Conservation (phyloP, 768 basidiomycete genomes). For the Mycena rebaudengoi region DNA sequence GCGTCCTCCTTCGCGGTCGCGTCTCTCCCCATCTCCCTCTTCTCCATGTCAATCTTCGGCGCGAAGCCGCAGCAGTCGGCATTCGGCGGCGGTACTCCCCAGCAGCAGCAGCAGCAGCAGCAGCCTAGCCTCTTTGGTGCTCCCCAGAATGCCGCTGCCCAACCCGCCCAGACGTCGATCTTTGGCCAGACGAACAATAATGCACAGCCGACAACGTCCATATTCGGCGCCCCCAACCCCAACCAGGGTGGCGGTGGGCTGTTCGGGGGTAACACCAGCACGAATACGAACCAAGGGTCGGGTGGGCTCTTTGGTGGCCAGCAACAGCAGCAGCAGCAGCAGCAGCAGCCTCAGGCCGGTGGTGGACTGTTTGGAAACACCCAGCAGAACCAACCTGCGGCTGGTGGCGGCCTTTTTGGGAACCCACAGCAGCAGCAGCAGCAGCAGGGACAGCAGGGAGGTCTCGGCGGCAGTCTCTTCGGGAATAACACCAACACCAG, state of each 20-base stretch:
- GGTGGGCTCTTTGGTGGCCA: constrained; percentile 36
- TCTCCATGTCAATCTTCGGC: too few species aligned
- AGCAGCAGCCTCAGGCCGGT: constrained; percentile 14
- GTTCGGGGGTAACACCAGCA: constrained; percentile 29
- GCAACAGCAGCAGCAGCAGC: constrained; percentile 25
- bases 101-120: too few species aligned
- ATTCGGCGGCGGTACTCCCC: too few species aligned
- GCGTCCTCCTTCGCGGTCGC: too few species aligned
- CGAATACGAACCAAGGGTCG: constrained; percentile 22
- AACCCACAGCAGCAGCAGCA: constrained; percentile 27
- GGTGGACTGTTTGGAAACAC: constrained; percentile 41
- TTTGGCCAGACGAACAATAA: constrained; percentile 20
- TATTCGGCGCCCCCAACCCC: constrained; percentile 20
- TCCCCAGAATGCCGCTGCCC: too few species aligned
- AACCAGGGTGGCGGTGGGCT: constrained; percentile 26
- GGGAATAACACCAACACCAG: constrained; percentile 33
- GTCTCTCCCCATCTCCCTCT: too few species aligned
- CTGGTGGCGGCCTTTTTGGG: constrained; percentile 34
- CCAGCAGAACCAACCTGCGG: constrained; percentile 32
- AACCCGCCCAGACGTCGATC: constrained; percentile 12
- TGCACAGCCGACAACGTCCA: constrained; percentile 12
- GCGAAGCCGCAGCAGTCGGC: too few species aligned
- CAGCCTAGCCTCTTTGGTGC: too few species aligned
- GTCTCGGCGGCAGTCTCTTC: constrained; percentile 38
- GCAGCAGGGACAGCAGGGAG: constrained; percentile 23